Percentiles rank a stretch among this genome's conserved stretches.
Evolutionary conservation across 352 stramenopile genomes (phyloP).

Genomic region (Phytophthora rubi): DNA sequence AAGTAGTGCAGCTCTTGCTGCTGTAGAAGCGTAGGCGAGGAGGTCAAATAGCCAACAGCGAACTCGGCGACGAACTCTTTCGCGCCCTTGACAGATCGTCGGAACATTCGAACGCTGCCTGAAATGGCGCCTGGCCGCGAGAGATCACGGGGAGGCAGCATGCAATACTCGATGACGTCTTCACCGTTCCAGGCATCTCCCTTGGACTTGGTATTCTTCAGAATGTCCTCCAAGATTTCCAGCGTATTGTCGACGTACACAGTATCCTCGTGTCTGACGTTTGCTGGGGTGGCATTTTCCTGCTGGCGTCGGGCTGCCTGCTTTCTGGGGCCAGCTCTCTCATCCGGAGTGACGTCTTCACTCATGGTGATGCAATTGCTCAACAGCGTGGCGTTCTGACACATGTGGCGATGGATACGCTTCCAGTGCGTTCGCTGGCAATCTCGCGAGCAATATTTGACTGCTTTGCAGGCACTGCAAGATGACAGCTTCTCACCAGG

Average conservation of each 20-base stretch:
- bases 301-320: not conserved
- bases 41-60: slow-evolving; percentile 34
- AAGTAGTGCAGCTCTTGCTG: slow-evolving; percentile 40
- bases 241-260: slow-evolving; percentile 30
- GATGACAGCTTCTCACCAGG: slow-evolving; percentile 17
- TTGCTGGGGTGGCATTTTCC: not conserved
- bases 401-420: slow-evolving; percentile 39
- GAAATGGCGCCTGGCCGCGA: slow-evolving; percentile 10
- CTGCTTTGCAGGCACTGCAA: slow-evolving; percentile 37
- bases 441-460: slow-evolving; percentile 43
- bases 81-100: not conserved
- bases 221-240: slow-evolving; percentile 31
- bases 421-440: slow-evolving; percentile 46
- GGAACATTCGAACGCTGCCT: slow-evolving; percentile 35
- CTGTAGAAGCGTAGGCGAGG: slow-evolving; percentile 19
- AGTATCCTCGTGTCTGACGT: slow-evolving; percentile 7
- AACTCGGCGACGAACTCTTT: slow-evolving; percentile 31
- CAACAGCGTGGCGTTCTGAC: slow-evolving; percentile 28
- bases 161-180: slow-evolving; percentile 30
- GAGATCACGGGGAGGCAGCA: slow-evolving; percentile 29
- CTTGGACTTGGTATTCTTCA: slow-evolving; percentile 17
- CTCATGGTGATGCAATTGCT: slow-evolving; percentile 29
- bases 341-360: slow-evolving; percentile 33
- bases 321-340: not conserved
- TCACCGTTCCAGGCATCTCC: not conserved